Conservation (phyloP, 2,329 filamentous ascomycete genomes). For the Scytalidium lignicola region DNA sequence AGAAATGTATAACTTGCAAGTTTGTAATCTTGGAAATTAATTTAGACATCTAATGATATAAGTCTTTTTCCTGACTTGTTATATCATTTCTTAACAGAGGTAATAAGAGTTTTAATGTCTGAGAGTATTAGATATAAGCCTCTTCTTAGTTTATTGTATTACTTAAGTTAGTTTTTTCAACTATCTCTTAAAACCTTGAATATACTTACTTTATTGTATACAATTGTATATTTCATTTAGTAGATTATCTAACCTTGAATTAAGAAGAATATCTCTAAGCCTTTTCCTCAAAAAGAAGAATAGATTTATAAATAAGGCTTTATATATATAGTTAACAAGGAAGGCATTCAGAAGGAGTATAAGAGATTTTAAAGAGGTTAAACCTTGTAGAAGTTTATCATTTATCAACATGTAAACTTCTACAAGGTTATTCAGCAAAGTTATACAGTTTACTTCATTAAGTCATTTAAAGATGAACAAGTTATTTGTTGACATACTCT, state of each 20-base stretch:
- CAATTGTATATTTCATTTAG: conserved; percentile 7
- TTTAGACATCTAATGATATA: conserved; percentile 1
- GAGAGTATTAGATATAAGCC: conserved; percentile 14
- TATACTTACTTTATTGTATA: conserved; percentile 7
- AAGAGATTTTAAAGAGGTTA: conserved; percentile 2
- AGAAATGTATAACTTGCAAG: conserved; percentile 3
- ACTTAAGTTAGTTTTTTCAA: background rate
- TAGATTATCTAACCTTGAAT: background rate
- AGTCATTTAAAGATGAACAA: background rate
- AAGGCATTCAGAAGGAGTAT: conserved; percentile 13
- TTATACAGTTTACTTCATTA: background rate
- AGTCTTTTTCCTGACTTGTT: background rate
- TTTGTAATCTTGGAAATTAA: conserved; percentile 1
- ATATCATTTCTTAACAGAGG: conserved; percentile 5
- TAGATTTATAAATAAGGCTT: conserved; percentile 5
- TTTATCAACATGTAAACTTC: conserved; percentile 2
- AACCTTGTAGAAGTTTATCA: background rate
- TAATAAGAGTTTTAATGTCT: conserved; percentile 11
- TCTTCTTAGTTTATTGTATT: conserved; percentile 11
- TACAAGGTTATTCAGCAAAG: too few relatives aligned
- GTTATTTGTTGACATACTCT: conserved; percentile 1
- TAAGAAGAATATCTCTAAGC: too few relatives aligned
- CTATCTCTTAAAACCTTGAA: too few relatives aligned
- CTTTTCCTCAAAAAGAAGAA: conserved; percentile 8
- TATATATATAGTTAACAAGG: conserved; percentile 8